Evolutionary conservation across 2,329 filamentous ascomycete species (phyloP).

Genomic region (Hymenoscyphus fructigenus): DNA sequence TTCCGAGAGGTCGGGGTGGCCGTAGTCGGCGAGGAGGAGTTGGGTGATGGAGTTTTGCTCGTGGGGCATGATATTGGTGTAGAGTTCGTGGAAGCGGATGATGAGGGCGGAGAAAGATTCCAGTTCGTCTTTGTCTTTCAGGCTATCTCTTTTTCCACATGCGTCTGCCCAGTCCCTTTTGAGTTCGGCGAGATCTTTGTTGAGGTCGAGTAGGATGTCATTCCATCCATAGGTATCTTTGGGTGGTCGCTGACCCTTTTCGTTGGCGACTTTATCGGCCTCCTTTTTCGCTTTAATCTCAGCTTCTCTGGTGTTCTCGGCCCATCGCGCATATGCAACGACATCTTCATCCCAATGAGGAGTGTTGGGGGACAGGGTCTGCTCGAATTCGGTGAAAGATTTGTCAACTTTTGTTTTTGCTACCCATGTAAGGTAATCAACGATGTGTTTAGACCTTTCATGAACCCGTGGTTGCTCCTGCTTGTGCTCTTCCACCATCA

Average conservation of each 20-base stretch:
- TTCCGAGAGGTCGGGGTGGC: constrained; percentile 22
- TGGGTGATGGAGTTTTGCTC: constrained; percentile 21
- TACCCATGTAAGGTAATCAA: constrained; percentile 63
- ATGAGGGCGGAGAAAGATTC: constrained; percentile 13
- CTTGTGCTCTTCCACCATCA: constrained; percentile 47
- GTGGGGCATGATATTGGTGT: constrained; percentile 28
- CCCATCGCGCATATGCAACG: constrained; percentile 19
- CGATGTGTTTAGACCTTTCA: constrained; percentile 47
- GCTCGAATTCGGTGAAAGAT: constrained; percentile 33
- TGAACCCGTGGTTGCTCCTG: constrained; percentile 34
- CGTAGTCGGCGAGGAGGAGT: constrained; percentile 19
- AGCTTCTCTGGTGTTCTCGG: constrained; percentile 10
- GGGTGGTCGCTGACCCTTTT: neutral
- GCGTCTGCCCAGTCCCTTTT: constrained; percentile 20
- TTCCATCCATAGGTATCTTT: constrained; percentile 12
- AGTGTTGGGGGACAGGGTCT: constrained; percentile 15
- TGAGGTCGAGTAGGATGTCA: constrained; percentile 18
- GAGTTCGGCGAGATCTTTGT: constrained; percentile 15
- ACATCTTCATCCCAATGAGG: constrained; percentile 30
- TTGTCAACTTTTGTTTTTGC: constrained; percentile 43
- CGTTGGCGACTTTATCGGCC: neutral
- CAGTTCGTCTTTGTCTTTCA: neutral
- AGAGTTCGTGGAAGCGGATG: constrained; percentile 22
- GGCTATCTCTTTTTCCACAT: constrained; percentile 3
- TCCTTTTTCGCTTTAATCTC: constrained; percentile 13